phyloP scores from a whole-genome alignment of 306 rosid genomes.

The Trichosanthes cucumerina region DNA sequence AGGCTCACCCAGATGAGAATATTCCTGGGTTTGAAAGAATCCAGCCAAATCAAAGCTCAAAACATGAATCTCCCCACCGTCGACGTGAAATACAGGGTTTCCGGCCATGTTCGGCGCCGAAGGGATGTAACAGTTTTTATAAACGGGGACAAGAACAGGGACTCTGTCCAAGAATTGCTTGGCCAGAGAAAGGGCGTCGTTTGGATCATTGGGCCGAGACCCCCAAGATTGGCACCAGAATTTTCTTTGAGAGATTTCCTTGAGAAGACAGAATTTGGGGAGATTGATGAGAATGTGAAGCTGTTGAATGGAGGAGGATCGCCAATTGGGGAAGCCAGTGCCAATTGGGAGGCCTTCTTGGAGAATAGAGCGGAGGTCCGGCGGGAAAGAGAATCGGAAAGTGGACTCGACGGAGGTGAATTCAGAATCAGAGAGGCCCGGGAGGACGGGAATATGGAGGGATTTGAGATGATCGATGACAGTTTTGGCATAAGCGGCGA shows the following conservation, averaged over 20 bases:
- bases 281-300: conserved; percentile 49
- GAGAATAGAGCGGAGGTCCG: conserved; percentile 72
- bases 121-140: conserved; percentile 47
- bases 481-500: conserved; percentile 51
- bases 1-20: conserved; percentile 3
- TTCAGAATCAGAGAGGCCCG: conserved; percentile 59
- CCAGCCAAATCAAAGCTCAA: conserved; percentile 47
- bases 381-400: conserved; percentile 55
- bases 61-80: conserved; percentile 30
- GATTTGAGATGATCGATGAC: conserved; percentile 39
- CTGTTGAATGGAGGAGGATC: conserved; percentile 60
- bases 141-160: conserved; percentile 55
- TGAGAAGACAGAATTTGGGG: conserved; percentile 36
- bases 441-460: conserved; percentile 27
- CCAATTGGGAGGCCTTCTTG: conserved; percentile 61
- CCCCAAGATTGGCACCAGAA: conserved; percentile 72
- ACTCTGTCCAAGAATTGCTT: conserved; percentile 20
- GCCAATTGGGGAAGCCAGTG: conserved; percentile 77
- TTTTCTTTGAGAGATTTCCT: conserved; percentile 29
- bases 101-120: conserved; percentile 41
- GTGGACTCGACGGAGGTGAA: conserved; percentile 36
- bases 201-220: conserved; percentile 13
- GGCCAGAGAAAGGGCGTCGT: conserved; percentile 16
- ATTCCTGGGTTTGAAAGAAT: conserved; percentile 37
- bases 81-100: conserved; percentile 49